Evolutionary conservation across 2,329 filamentous ascomycete species (phyloP).

Genomic region (Aaosphaeria arxii): DNA sequence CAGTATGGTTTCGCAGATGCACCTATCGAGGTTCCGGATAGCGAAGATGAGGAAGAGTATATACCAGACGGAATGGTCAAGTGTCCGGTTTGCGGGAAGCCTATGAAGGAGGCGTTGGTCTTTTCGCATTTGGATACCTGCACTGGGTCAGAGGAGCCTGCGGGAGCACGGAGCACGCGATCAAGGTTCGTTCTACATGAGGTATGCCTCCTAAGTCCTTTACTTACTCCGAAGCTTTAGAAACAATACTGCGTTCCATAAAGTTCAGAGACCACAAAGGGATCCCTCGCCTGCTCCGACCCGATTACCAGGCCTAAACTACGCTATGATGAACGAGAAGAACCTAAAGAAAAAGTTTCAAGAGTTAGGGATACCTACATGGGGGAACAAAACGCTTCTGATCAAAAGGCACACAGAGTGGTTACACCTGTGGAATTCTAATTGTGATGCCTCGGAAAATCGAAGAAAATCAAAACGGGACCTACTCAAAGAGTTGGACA

Average conservation of each 20-base stretch:
- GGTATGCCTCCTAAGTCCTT: not conserved
- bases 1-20: conserved; percentile 23
- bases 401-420: conserved; percentile 86
- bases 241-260: not conserved
- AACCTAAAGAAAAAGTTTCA: conserved; percentile 75
- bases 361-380: conserved; percentile 73
- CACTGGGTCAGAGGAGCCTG: conserved; percentile 38
- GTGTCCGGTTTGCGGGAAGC: conserved; percentile 76
- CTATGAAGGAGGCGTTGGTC: conserved; percentile 77
- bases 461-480: conserved; percentile 63
- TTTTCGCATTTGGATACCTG: conserved; percentile 77
- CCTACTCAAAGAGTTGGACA: conserved; percentile 73
- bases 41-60: conserved; percentile 46
- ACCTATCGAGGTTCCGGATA: conserved; percentile 36
- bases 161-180: conserved; percentile 24
- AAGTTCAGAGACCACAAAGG: conserved; percentile 24
- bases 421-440: conserved; percentile 95
- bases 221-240: not conserved
- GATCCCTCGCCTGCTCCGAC: conserved; percentile 36
- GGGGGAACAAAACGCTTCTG: conserved; percentile 66
- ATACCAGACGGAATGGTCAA: conserved; percentile 67
- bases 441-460: conserved; percentile 75
- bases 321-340: conserved; percentile 78
- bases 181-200: conserved; percentile 21
- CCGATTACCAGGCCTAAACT: conserved; percentile 72